These are phyloP conservation scores for Tubosaeta sp. DNA, from an alignment of 768 basidiomycete species.

Conservation along the genomic window DNA sequence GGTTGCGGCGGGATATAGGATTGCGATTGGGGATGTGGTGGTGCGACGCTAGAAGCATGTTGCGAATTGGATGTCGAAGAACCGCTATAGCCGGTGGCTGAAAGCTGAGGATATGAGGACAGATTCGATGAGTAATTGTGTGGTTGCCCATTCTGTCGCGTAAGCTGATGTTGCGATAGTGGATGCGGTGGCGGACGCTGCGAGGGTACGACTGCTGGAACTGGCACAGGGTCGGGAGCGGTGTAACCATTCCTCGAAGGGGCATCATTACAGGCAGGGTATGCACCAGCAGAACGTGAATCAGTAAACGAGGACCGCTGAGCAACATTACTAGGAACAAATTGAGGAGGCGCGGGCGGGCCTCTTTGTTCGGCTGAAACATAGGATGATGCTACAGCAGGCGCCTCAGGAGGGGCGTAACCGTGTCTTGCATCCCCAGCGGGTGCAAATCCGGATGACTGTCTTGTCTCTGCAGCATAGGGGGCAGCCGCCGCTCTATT, in stretches of 20 bases:
- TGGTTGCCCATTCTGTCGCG: conserved; percentile 17
- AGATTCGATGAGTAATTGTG: conserved; percentile 16
- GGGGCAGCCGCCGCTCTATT: conserved; percentile 4
- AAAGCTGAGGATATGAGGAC: conserved; percentile 15
- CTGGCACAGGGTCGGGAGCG: conserved; percentile 14
- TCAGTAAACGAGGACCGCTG: conserved; percentile 22
- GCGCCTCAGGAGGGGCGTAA: conserved; percentile 15
- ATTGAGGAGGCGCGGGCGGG: conserved; percentile 10
- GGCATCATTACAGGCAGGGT: conserved; percentile 9
- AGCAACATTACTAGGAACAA: conserved; percentile 12
- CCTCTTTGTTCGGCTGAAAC: conserved; percentile 16
- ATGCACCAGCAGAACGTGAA: conserved; percentile 18
- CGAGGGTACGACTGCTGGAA: conserved; percentile 14
- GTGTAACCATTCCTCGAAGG: conserved; percentile 12
- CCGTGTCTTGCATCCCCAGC: conserved; percentile 20
- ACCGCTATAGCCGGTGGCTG: conserved; percentile 9
- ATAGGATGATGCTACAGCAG: conserved; percentile 14
- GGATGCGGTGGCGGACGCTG: conserved; percentile 13
- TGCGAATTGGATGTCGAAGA: conserved; percentile 19
- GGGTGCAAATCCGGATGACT: conserved; percentile 16
- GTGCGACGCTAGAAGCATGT: conserved; percentile 7
- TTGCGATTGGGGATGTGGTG: conserved; percentile 29
- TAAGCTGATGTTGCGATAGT: conserved; percentile 15
- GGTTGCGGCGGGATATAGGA: conserved; percentile 16
- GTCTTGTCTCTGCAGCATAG: conserved; percentile 20